Evolutionary conservation across 2,329 filamentous ascomycete genomes (phyloP).

Genomic region (Aspergillus hortae): DNA sequence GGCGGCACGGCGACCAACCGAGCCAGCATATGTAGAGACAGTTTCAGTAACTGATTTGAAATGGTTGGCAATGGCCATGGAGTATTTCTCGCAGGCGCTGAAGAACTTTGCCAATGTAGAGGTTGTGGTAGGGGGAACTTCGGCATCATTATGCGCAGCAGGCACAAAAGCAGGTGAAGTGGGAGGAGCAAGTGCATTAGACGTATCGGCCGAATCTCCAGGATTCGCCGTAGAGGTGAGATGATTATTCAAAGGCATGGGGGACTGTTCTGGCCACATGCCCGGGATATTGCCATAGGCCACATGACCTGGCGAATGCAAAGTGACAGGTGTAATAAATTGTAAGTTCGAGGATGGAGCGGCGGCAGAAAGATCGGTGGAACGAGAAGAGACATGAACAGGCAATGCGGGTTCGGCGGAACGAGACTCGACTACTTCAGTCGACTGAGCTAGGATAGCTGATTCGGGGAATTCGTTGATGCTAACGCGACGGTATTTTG

Average conservation of each 20-base stretch:
- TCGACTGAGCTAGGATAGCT: background rate
- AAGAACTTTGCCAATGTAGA: background rate
- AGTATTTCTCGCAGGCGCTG: background rate
- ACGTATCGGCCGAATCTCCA: too few relatives aligned
- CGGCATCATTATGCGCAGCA: too few relatives aligned
- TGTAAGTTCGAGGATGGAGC: background rate
- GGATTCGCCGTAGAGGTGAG: too few relatives aligned
- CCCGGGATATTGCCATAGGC: background rate
- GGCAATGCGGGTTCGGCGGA: background rate
- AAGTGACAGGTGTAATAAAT: background rate
- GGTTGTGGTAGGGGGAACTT: too few relatives aligned
- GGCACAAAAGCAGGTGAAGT: background rate
- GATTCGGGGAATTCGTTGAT: background rate
- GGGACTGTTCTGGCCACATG: background rate
- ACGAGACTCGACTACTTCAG: background rate
- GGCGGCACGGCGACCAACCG: background rate
- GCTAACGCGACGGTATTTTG: slow-evolving; percentile 14
- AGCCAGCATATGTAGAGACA: background rate
- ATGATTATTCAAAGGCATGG: background rate
- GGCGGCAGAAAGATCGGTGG: background rate
- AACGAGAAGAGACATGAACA: too few relatives aligned
- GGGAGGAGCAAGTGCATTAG: too few relatives aligned
- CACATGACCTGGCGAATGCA: background rate
- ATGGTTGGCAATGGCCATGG: background rate
- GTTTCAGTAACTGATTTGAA: background rate